These are phyloP conservation scores for Talaromyces amestolkiae DNA, from an alignment of 2,329 filamentous ascomycete genomes.

Conservation along the genomic window DNA sequence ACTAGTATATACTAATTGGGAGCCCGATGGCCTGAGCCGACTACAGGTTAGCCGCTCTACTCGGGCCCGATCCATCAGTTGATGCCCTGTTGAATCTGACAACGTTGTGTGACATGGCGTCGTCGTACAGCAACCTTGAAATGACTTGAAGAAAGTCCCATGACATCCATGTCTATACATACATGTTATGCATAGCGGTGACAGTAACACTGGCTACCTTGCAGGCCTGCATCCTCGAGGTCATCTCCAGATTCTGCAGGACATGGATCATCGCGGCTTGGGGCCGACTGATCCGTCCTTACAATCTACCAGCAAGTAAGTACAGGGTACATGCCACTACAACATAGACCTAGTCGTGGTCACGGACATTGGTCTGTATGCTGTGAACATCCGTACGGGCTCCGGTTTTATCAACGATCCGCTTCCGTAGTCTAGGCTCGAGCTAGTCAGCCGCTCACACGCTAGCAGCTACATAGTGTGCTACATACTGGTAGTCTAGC, in stretches of 20 bases:
- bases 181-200: not conserved
- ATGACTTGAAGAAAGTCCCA: not conserved
- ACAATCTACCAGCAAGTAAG: too few species aligned
- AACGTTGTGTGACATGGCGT: not conserved
- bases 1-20: too few species aligned
- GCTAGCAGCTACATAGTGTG: not conserved
- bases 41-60: not conserved
- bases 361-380: too few species aligned
- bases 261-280: not conserved
- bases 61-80: not conserved
- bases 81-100: not conserved
- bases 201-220: not conserved
- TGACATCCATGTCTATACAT: not conserved
- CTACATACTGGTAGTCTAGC: not conserved
- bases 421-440: not conserved
- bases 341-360: too few species aligned
- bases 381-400: not conserved
- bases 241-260: not conserved
- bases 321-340: too few species aligned
- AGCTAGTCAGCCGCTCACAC: not conserved
- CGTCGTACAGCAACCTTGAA: not conserved
- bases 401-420: conserved; percentile 9
- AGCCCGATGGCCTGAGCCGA: not conserved
- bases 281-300: conserved; percentile 7
- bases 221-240: not conserved